Evolutionary conservation across 805 yeast genomes (phyloP), one percentile per base, ranked within the genome.

Genomic region (Wickerhamomyces bovis): DNA sequence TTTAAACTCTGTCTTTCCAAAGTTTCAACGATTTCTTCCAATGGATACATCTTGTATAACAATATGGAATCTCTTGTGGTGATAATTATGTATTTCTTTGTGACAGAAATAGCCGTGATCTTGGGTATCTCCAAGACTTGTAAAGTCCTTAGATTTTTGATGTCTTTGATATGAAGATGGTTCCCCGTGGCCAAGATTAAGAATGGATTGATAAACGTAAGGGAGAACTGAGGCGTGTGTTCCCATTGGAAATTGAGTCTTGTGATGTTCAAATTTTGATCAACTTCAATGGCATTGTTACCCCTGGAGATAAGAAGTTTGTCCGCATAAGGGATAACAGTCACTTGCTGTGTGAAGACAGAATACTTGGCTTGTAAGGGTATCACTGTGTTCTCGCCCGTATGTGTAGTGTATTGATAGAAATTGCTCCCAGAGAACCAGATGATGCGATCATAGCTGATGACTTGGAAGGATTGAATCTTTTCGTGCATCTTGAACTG

Each of bases 161-260:
- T 56, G 49, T 69, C 72, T 25, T 71, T 54, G 2, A 76, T 48
- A 42, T 70, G 72, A 1, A 77, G 49, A 6, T 60, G 52, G 31
- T 57, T 58, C 10, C 61, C 23, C 11, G 45, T 40, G 16, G 47
- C 21, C 2, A 44, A 12, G 11, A 50, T 18, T 4, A 52, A 12
- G 33, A 50, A 52, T 2, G 50, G 54, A 26, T 39, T 20, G 2
- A 41, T 9, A 4, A n/a, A 10, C 4, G 43, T 12, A 3, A 50
- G 10, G 2, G 21, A 25, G 6, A 31, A 39, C 18, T 35, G 35
- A 16, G 53, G 50, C 6, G 33, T 35, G 13, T 40, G 13, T 6
- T 47, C 48, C 50, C 54, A 51, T 26, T 49, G 49, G 16, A 43
- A 42, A 2, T 28, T 11, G 3, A n/a, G 21, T 18, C 16, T 33